Conservation (phyloP, 1,284 basidiomycete genomes). For the Cutaneotrichosporon dermatis region DNA sequence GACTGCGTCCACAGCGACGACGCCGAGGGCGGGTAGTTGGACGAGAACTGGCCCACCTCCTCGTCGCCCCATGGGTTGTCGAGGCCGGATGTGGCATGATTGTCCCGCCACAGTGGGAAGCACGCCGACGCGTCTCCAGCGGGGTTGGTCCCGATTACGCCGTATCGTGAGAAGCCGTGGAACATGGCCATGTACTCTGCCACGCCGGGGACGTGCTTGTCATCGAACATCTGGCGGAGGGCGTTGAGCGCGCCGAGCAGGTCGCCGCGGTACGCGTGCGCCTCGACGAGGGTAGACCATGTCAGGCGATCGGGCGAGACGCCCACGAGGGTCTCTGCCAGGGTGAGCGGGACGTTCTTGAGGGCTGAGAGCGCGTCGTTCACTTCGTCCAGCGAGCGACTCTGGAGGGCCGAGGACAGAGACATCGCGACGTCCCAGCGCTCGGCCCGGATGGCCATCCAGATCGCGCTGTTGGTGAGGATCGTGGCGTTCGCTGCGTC, state of each 20-base stretch:
- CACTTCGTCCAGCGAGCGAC: neutral
- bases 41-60: slow-evolving; percentile 5
- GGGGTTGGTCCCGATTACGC: slow-evolving; percentile 17
- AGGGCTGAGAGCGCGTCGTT: slow-evolving; percentile 2
- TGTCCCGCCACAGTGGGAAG: slow-evolving; percentile 13
- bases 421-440: slow-evolving; percentile 57
- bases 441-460: slow-evolving; percentile 42
- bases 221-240: slow-evolving; percentile 66
- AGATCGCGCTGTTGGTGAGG: slow-evolving; percentile 54
- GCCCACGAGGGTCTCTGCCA: slow-evolving; percentile 12
- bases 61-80: slow-evolving; percentile 10
- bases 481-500: slow-evolving; percentile 1
- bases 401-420: slow-evolving; percentile 53
- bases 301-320: slow-evolving; percentile 61
- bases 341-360: neutral
- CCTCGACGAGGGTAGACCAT: slow-evolving; percentile 65
- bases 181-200: slow-evolving; percentile 64
- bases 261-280: slow-evolving; percentile 65
- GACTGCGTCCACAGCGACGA: slow-evolving; percentile 26
- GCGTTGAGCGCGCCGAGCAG: slow-evolving; percentile 58
- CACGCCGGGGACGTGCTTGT: slow-evolving; percentile 25
- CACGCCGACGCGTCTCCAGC: slow-evolving; percentile 11
- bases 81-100: slow-evolving; percentile 1
- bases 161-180: slow-evolving; percentile 62
- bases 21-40: slow-evolving; percentile 3